These are phyloP conservation scores for Globisporangium nagaii DNA, from an alignment of 352 stramenopile species.

Conservation along the genomic window DNA sequence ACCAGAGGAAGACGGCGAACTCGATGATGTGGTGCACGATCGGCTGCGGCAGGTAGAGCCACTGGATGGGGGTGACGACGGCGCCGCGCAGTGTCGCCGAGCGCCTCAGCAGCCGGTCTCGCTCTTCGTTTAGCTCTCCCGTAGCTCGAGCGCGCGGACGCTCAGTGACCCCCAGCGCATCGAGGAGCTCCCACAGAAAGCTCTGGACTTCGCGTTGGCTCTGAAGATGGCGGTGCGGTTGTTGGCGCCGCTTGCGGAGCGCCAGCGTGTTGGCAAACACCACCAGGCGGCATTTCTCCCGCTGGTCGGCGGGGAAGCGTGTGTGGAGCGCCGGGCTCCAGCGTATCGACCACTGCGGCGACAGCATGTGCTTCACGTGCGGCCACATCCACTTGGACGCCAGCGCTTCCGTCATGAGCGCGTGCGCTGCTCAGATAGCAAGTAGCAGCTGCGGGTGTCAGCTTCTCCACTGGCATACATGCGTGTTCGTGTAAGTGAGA, in stretches of 20 bases:
- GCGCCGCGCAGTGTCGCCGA: too few species aligned
- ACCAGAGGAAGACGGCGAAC: slow-evolving; percentile 61
- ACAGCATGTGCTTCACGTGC: slow-evolving; percentile 41
- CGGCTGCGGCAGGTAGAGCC: slow-evolving; percentile 36
- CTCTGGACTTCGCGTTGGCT: not conserved
- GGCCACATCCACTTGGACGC: slow-evolving; percentile 24
- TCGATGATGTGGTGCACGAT: slow-evolving; percentile 47
- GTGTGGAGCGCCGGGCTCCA: slow-evolving; percentile 50
- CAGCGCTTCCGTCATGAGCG: slow-evolving; percentile 17
- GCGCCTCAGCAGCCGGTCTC: too few species aligned
- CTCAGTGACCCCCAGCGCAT: not conserved
- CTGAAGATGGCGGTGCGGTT: not conserved
- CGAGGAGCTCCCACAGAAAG: not conserved
- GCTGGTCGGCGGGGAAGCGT: slow-evolving; percentile 44
- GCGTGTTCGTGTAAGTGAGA: too few species aligned
- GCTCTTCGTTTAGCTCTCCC: too few species aligned
- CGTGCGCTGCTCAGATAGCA: slow-evolving; percentile 15
- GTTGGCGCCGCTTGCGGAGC: slow-evolving; percentile 3
- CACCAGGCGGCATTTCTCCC: slow-evolving; percentile 53
- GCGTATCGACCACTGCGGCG: slow-evolving; percentile 43
- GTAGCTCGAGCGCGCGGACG: not conserved
- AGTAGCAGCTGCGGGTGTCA: not conserved
- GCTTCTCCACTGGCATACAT: not conserved
- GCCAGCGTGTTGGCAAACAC: slow-evolving; percentile 43
- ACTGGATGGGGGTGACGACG: too few species aligned